These are phyloP conservation scores for Mrakia gelida DNA, from an alignment of 768 basidiomycete species.

Conservation along the genomic window DNA sequence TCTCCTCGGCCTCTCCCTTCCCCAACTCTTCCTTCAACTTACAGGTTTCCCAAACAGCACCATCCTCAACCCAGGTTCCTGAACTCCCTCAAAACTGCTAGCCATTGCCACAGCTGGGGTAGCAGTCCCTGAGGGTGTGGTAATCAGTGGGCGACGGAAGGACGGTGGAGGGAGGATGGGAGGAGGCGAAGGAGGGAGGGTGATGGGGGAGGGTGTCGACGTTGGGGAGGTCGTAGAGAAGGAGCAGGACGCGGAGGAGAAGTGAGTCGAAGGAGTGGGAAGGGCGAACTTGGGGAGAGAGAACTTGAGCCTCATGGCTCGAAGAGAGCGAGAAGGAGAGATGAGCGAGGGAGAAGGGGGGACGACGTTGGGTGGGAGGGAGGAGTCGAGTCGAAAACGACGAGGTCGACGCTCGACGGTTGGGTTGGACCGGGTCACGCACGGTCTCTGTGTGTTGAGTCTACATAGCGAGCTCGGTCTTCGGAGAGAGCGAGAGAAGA, in stretches of 20 bases:
- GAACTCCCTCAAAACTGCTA: slow-evolving; percentile 12
- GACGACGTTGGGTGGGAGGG: too few species aligned
- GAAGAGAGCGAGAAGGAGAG: not conserved
- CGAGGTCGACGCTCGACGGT: too few species aligned
- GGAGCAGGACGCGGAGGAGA: not conserved
- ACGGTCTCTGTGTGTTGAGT: too few species aligned
- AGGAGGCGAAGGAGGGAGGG: not conserved
- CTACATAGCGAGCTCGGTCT: too few species aligned
- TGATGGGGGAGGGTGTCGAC: not conserved
- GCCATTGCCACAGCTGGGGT: not conserved
- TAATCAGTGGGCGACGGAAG: not conserved
- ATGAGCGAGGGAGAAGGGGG: not conserved
- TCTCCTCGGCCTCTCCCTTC: not conserved
- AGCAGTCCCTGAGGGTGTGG: not conserved
- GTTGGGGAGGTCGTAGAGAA: not conserved
- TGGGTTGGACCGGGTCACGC: too few species aligned
- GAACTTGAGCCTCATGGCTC: not conserved
- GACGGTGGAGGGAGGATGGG: not conserved
- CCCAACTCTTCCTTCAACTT: slow-evolving; percentile 29
- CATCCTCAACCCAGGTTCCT: slow-evolving; percentile 49
- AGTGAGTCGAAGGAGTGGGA: not conserved
- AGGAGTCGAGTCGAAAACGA: too few species aligned
- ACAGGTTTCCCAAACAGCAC: slow-evolving; percentile 70
- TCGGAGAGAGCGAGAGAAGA: too few species aligned
- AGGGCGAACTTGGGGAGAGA: not conserved